Conservation (phyloP, 1,284 basidiomycete species). For the Sanghuangporus weigelae region DNA sequence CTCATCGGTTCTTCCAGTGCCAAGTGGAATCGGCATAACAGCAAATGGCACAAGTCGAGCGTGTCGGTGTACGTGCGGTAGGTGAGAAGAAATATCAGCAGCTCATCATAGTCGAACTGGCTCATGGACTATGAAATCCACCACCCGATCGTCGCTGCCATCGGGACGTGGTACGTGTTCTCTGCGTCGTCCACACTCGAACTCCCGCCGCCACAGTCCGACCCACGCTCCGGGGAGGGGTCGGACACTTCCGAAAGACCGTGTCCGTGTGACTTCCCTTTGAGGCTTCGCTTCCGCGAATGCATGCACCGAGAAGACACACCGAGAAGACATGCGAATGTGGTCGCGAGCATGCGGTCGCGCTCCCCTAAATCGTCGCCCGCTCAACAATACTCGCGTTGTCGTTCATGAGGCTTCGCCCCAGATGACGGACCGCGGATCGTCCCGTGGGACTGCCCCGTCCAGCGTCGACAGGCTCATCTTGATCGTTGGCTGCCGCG, state of each 20-base stretch:
- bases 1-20: conserved; percentile 55
- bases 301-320: conserved; percentile 44
- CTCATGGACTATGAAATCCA: conserved; percentile 88
- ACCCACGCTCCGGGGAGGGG: conserved; percentile 24
- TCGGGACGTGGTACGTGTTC: conserved; percentile 46
- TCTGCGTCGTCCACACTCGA: conserved; percentile 20
- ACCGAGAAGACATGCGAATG: conserved; percentile 46
- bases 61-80: conserved; percentile 78
- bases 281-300: conserved; percentile 30
- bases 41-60: conserved; percentile 69
- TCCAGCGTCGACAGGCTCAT: conserved; percentile 60
- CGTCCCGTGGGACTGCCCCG: conserved; percentile 67
- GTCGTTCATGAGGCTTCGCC: conserved; percentile 46
- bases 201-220: conserved; percentile 24
- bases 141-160: conserved; percentile 84
- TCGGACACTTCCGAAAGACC: conserved; percentile 17
- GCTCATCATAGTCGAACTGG: conserved; percentile 76
- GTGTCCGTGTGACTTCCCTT: conserved; percentile 21
- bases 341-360: conserved; percentile 24
- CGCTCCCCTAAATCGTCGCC: conserved; percentile 9
- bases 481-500: conserved; percentile 53
- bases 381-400: conserved; percentile 30
- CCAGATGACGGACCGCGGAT: conserved; percentile 87
- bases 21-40: conserved; percentile 86
- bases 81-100: conserved; percentile 83